Evolutionary conservation across 768 basidiomycete genomes (phyloP), one percentile per base, ranked within the genome.

Genomic region (Phlebiopsis flavidoalba): DNA sequence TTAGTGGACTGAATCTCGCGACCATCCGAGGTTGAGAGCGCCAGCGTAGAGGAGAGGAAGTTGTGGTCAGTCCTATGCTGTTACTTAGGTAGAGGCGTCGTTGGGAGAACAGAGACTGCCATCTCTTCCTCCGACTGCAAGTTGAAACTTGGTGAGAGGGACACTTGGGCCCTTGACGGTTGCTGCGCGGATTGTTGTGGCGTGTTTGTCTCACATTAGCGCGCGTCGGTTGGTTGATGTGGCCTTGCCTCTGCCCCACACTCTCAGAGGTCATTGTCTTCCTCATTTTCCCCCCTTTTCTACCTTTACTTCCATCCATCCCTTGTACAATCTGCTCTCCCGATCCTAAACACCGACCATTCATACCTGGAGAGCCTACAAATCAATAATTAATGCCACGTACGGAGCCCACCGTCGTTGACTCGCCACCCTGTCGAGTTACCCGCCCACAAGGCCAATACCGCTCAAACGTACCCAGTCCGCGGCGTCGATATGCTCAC

Each of bases 401-500:
- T 36, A 36, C 61, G 10, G 22, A 62, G 40, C 59, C 26, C 6
- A 31, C 26, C 26, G 26, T 31, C 59, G 59, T 53, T 36, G 62
- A 57, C 49, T 21, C 53, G 17, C 33, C 60, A n/a, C 45, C 60
- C 60, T 49, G 53, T 58, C 46, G 58, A 56, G 17, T 21, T 64
- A 4, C 55, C 60, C 5, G 11, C 46, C 6, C 63, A 47, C 26
- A 43, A 57, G n/a, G 17, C 26, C 57, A 31, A 37, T 31, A 33
- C 53, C 59, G 31, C 58, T 58, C 53, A 57, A 58, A 37, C 62
- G 64, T 22, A 52, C 57, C 26, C 55, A 56, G 14, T 62, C 64
- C 8, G 36, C 57, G 17, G 83, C 85, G 24, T 88, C 87, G 17
- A 77, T 78, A 46, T 83, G 81, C 33, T 85, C 85, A 4, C 76